phyloP scores from a whole-genome alignment of 1,284 basidiomycete species.

The Cystobasidiaceae sp. region DNA sequence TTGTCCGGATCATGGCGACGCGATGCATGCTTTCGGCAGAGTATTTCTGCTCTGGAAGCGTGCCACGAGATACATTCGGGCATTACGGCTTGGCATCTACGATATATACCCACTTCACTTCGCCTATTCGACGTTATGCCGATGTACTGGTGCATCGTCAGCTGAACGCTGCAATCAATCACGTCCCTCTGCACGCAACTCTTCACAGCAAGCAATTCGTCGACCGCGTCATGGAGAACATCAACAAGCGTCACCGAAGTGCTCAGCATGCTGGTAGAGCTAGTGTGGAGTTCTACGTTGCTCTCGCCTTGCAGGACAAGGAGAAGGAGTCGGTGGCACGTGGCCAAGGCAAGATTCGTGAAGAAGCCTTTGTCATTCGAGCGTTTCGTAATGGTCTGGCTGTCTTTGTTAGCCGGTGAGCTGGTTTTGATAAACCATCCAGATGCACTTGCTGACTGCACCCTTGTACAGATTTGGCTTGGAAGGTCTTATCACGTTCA shows the following conservation, averaged over 20 bases:
- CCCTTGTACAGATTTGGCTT: slow-evolving; percentile 69
- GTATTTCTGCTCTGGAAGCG: slow-evolving; percentile 94
- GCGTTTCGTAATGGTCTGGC: slow-evolving; percentile 91
- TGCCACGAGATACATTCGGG: slow-evolving; percentile 83
- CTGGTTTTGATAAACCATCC: no score
- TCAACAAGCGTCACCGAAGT: slow-evolving; percentile 89
- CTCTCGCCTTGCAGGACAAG: slow-evolving; percentile 65
- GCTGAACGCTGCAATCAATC: slow-evolving; percentile 81
- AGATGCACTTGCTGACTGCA: slow-evolving; percentile 7
- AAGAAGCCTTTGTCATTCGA: slow-evolving; percentile 92
- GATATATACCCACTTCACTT: slow-evolving; percentile 99
- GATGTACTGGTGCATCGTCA: slow-evolving; percentile 95
- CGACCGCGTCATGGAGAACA: slow-evolving; percentile 76
- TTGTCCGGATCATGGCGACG: slow-evolving; percentile 98
- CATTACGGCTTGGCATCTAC: slow-evolving; percentile 95
- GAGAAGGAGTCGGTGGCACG: slow-evolving; percentile 56
- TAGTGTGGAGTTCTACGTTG: slow-evolving; percentile 95
- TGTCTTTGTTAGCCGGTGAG: slow-evolving; percentile 89
- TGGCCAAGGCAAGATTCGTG: slow-evolving; percentile 55
- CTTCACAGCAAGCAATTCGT: slow-evolving; percentile 86
- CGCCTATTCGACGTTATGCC: slow-evolving; percentile 86
- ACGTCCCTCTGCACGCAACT: slow-evolving; percentile 73
- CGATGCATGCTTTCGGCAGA: slow-evolving; percentile 97
- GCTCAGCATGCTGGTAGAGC: slow-evolving; percentile 96
- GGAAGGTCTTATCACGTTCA: slow-evolving; percentile 90